Evolutionary conservation across 306 rosid genomes (phyloP).

Genomic region (Cercis canadensis): DNA sequence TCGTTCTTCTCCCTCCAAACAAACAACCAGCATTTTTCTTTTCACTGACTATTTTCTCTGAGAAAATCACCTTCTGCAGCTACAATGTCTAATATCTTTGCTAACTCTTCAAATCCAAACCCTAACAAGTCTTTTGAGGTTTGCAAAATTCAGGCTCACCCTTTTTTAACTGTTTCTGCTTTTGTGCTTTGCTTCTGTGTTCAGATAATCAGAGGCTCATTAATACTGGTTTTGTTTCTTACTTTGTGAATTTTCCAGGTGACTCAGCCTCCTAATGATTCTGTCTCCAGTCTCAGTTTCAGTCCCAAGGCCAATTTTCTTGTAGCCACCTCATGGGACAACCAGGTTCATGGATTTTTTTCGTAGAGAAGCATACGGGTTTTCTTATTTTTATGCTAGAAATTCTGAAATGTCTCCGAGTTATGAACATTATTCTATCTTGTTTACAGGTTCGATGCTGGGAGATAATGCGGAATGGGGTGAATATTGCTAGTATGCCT

Average conservation of each 20-base stretch:
- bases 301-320: slow-evolving; percentile 85
- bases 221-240: slow-evolving; percentile 1
- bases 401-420: neutral
- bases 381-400: neutral
- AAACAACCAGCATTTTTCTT: neutral
- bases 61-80: slow-evolving; percentile 11
- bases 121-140: slow-evolving; percentile 82
- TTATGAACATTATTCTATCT: neutral
- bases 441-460: slow-evolving; percentile 80
- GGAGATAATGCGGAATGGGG: slow-evolving; percentile 79
- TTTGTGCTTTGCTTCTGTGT: neutral
- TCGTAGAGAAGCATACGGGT: neutral
- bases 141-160: neutral
- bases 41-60: neutral
- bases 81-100: slow-evolving; percentile 47
- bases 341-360: slow-evolving; percentile 58
- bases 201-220: neutral
- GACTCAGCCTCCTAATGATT: slow-evolving; percentile 83
- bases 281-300: slow-evolving; percentile 85
- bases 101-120: slow-evolving; percentile 45
- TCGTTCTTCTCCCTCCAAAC: neutral
- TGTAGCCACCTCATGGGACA: slow-evolving; percentile 95
- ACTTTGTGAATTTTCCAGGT: slow-evolving; percentile 53
- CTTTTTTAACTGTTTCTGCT: neutral
- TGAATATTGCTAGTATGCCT: slow-evolving; percentile 65